phyloP scores from a whole-genome alignment of 371 early-diverging fungal species.

The Mortierella sp. region DNA sequence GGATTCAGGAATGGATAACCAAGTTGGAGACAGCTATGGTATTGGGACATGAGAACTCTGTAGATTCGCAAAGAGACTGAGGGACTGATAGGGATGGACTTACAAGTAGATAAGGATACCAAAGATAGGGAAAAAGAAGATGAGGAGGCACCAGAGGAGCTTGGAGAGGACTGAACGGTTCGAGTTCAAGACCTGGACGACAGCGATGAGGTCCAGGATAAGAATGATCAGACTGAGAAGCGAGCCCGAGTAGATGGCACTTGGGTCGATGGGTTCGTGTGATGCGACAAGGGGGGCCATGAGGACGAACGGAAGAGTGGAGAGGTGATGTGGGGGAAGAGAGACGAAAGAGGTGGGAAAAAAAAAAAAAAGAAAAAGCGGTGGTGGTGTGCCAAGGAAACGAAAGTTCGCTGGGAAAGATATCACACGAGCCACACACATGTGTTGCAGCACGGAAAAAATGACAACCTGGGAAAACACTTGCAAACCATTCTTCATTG shows the following conservation, averaged over 20 bases:
- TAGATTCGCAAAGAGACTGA: not conserved
- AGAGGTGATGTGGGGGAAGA: not conserved
- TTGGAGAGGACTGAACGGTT: conserved; percentile 60
- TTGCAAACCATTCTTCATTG: too few relatives aligned
- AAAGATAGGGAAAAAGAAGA: conserved; percentile 69
- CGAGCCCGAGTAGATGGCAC: conserved; percentile 41
- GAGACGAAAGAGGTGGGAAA: not conserved
- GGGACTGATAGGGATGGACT: conserved; percentile 33
- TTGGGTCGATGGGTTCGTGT: conserved; percentile 15
- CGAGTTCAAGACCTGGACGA: conserved; percentile 69
- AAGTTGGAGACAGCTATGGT: too few relatives aligned
- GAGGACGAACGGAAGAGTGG: too few relatives aligned
- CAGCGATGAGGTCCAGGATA: conserved; percentile 65
- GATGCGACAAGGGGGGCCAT: conserved; percentile 41
- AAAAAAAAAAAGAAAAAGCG: not conserved
- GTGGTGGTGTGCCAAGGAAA: not conserved
- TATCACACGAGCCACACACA: not conserved
- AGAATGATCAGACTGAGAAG: conserved; percentile 63
- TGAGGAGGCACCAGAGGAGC: conserved; percentile 67
- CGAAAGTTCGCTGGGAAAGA: too few relatives aligned
- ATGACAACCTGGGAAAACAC: not conserved
- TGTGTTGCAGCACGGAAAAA: not conserved
- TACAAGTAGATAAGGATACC: conserved; percentile 71
- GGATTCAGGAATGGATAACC: too few relatives aligned
- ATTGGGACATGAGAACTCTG: too few relatives aligned